Percentiles rank a stretch among this genome's conserved stretches.
phyloP scores from a whole-genome alignment of 495 filamentous ascomycete genomes.

The Tirmania nivea region DNA sequence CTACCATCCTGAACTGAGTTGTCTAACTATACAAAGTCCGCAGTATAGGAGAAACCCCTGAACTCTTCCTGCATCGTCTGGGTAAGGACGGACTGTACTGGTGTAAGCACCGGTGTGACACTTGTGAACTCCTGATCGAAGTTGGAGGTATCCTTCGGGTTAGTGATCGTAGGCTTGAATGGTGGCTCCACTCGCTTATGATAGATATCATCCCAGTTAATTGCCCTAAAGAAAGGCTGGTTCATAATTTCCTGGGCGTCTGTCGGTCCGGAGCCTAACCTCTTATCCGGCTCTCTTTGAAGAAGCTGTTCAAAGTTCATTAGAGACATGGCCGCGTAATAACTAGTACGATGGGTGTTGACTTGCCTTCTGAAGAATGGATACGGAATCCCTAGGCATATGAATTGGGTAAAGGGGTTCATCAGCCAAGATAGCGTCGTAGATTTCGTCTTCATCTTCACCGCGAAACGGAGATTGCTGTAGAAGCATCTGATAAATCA shows the following conservation, averaged over 20 bases:
- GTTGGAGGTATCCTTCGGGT: constrained; percentile 91
- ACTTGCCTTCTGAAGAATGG: constrained; percentile 65
- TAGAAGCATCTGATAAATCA: constrained; percentile 99
- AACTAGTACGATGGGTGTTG: neutral
- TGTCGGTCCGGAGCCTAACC: constrained; percentile 81
- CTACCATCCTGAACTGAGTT: too few species aligned
- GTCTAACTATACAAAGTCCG: constrained; percentile 35
- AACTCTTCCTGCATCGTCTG: constrained; percentile 99
- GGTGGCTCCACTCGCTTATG: constrained; percentile 78
- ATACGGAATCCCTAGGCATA: constrained; percentile 96
- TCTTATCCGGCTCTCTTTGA: constrained; percentile 79
- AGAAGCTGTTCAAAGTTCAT: constrained; percentile 31
- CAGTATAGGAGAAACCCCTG: constrained; percentile 92
- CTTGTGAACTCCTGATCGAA: constrained; percentile 98
- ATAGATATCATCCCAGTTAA: constrained; percentile 98
- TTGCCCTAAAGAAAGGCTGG: constrained; percentile 91
- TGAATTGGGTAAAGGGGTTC: constrained; percentile 97
- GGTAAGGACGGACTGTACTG: constrained; percentile 89
- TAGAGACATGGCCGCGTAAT: neutral
- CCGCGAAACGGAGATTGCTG: constrained; percentile 98
- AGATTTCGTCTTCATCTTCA: constrained; percentile 98
- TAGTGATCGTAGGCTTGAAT: constrained; percentile 73
- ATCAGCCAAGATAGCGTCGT: constrained; percentile 95
- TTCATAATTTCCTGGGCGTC: constrained; percentile 99
- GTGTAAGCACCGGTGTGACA: constrained; percentile 90